Evolutionary conservation across 345 rosid species (phyloP), one percentile per base, ranked within the genome.

Genomic region (Brassica juncea): DNA sequence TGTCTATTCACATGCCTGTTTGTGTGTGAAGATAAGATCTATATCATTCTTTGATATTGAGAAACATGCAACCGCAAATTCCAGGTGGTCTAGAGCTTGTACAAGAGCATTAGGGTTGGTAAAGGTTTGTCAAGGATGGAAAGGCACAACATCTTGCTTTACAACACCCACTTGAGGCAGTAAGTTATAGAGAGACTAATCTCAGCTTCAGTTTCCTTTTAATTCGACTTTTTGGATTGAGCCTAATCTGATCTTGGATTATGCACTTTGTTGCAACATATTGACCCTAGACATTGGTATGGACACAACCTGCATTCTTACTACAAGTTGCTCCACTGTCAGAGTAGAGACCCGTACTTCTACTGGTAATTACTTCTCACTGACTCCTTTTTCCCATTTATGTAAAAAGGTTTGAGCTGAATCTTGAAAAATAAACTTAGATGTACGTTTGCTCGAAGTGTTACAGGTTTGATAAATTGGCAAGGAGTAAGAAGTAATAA

Each of bases 141-240:
- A 90, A 84, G 69, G 99, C 97, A 81, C 92, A 77, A 66, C 90
- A 89, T 77, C 90, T 91, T 80, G 90, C 93, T 75, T 74, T 85
- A 68, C 93, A 91, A 73, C 98, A 95, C 80, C 93, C 94, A 98
- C 98, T 95, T 72, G 99, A 93, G 80, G 99, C 99, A 6, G 28
- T 37, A 39, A 39, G 47, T 39, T 39, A 39, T 9, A 39, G 12
- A 39, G 47, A 39, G 3, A 8, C 47, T 39, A 39, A 39, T 9
- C 47, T 8, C 47, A 39, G 47, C 10, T 39, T 8, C 47, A 39
- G 44, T 37, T 37, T 37, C 47, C 12, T 42, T 42, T 42, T 42
- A 42, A 5, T 27, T 39, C 25, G 3, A 4, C 65, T 27, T 44
- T 37, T 66, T 65, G 8, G 31, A 10, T 71, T 57, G 6, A 42